Conservation (phyloP, 2,329 filamentous ascomycete species). For the Phaeoacremonium minimum region DNA sequence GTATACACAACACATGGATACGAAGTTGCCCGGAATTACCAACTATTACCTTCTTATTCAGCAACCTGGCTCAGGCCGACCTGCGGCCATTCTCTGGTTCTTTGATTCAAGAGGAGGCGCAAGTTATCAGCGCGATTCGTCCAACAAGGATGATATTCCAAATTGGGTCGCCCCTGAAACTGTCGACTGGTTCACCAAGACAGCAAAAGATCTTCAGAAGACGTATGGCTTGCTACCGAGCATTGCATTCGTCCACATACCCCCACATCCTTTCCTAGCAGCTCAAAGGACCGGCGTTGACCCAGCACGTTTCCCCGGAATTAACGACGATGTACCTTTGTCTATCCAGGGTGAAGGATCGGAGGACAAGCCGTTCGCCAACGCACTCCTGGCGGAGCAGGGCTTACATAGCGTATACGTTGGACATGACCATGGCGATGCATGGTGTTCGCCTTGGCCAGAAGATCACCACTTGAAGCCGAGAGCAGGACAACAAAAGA, state of each 20-base stretch:
- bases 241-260: slow-evolving; percentile 45
- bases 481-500: neutral
- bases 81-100: slow-evolving; percentile 57
- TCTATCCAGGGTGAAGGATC: slow-evolving; percentile 21
- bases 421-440: slow-evolving; percentile 53
- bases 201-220: slow-evolving; percentile 21
- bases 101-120: slow-evolving; percentile 63
- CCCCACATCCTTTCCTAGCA: slow-evolving; percentile 34
- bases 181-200: slow-evolving; percentile 37
- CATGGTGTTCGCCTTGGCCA: slow-evolving; percentile 34
- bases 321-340: slow-evolving; percentile 19
- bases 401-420: slow-evolving; percentile 44
- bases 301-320: slow-evolving; percentile 26
- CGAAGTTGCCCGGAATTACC: slow-evolving; percentile 29
- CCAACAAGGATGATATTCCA: slow-evolving; percentile 26
- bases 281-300: slow-evolving; percentile 26
- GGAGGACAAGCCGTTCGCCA: slow-evolving; percentile 46
- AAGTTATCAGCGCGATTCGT: slow-evolving; percentile 34
- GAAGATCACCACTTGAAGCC: slow-evolving; percentile 37
- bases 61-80: slow-evolving; percentile 21
- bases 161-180: slow-evolving; percentile 41
- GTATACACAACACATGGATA: slow-evolving; percentile 29
- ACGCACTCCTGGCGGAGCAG: slow-evolving; percentile 39
- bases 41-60: slow-evolving; percentile 46
- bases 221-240: slow-evolving; percentile 33